Evolutionary conservation across 176 grass and related monocot genomes (phyloP).

Genomic region (Chloris gayana): DNA sequence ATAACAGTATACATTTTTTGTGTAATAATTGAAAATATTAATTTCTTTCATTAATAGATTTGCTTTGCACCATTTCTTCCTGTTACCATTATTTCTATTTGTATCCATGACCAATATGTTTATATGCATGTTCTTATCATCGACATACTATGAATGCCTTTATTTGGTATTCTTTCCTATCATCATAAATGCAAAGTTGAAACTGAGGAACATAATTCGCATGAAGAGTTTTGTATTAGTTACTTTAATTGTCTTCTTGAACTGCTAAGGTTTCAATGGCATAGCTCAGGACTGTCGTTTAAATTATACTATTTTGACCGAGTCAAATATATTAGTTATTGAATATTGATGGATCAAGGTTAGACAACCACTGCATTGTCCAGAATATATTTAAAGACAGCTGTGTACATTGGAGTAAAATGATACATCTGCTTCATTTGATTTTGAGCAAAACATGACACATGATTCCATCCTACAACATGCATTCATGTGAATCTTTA

Average conservation of each 20-base stretch:
- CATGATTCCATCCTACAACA: neutral
- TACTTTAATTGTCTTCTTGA: neutral
- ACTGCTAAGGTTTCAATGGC: neutral
- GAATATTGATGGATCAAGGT: neutral
- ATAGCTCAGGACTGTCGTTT: neutral
- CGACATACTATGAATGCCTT: neutral
- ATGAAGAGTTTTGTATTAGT: neutral
- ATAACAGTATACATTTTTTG: neutral
- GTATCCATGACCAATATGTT: neutral
- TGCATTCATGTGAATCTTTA: neutral
- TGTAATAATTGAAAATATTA: conserved; percentile 1
- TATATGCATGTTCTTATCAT: neutral
- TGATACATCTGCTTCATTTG: neutral
- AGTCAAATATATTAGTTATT: neutral
- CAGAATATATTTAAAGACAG: neutral
- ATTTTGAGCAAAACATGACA: neutral
- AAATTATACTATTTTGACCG: neutral
- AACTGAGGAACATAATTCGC: neutral
- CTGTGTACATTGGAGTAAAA: neutral
- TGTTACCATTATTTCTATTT: neutral
- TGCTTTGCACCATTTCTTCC: neutral
- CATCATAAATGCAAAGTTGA: neutral
- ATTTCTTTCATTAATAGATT: neutral
- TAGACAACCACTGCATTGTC: neutral
- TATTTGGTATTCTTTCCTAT: neutral